These are phyloP conservation scores for Talaromyces sp. DNA, from an alignment of 2,329 filamentous ascomycete genomes.

Conservation along the genomic window DNA sequence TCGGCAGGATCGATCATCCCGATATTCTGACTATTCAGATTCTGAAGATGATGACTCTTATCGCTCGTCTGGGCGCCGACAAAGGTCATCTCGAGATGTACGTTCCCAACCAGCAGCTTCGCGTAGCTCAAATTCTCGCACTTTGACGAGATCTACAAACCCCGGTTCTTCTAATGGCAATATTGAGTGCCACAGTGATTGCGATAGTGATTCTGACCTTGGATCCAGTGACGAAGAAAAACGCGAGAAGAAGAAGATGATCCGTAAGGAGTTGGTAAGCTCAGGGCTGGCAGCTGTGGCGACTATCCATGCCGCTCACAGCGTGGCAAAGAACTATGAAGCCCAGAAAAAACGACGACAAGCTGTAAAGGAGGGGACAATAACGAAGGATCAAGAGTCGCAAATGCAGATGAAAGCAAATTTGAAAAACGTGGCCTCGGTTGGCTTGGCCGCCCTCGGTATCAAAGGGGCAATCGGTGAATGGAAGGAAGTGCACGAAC, in stretches of 20 bases:
- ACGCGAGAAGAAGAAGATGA: constrained; percentile 56
- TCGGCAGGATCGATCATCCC: constrained; percentile 22
- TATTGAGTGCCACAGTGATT: constrained; percentile 9
- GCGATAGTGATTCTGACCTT: constrained; percentile 44
- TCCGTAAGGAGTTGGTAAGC: constrained; percentile 60
- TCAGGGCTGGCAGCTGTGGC: constrained; percentile 62
- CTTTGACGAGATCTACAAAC: not conserved
- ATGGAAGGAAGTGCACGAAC: constrained; percentile 62
- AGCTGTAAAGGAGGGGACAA: constrained; percentile 58
- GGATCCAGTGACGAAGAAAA: constrained; percentile 59
- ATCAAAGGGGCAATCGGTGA: constrained; percentile 61
- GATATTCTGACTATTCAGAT: constrained; percentile 34
- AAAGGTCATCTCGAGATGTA: constrained; percentile 39
- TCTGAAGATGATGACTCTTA: constrained; percentile 35
- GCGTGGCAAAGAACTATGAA: constrained; percentile 58
- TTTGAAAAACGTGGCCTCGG: constrained; percentile 58
- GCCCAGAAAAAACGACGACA: constrained; percentile 55
- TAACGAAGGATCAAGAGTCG: constrained; percentile 56
- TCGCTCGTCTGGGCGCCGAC: constrained; percentile 23
- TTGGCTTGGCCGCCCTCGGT: constrained; percentile 61
- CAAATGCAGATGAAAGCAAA: constrained; percentile 59
- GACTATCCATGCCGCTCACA: constrained; percentile 63
- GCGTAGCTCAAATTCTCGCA: constrained; percentile 19
- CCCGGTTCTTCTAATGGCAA: constrained; percentile 5
- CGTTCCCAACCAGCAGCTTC: constrained; percentile 24